Conservation (phyloP, 2,329 filamentous ascomycete genomes). For the Didymella arachidicola region DNA sequence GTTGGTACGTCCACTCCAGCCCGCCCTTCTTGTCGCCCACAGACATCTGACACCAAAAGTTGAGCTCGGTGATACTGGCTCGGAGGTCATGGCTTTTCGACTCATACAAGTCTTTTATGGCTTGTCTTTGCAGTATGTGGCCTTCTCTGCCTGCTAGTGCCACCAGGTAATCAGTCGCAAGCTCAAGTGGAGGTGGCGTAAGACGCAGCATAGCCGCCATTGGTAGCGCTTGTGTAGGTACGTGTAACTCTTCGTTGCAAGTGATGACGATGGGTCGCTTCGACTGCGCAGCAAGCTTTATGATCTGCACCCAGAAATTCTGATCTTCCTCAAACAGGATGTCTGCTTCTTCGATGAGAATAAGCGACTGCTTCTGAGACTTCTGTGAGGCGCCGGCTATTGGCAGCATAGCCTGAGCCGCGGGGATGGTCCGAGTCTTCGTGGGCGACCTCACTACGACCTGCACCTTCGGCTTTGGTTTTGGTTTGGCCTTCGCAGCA, state of each 20-base stretch:
- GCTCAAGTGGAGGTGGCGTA: constrained; percentile 67
- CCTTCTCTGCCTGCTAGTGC: constrained; percentile 88
- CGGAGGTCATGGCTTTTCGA: constrained; percentile 77
- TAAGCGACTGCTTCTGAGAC: constrained; percentile 88
- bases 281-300: constrained; percentile 79
- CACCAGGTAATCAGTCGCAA: constrained; percentile 81
- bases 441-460: constrained; percentile 26
- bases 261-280: constrained; percentile 94
- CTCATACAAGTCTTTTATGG: constrained; percentile 74
- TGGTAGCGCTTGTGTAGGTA: constrained; percentile 77
- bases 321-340: constrained; percentile 94
- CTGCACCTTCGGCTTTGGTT: constrained; percentile 25
- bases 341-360: constrained; percentile 93
- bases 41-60: constrained; percentile 97
- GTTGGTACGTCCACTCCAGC: constrained; percentile 85
- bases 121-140: constrained; percentile 73
- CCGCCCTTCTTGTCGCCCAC: constrained; percentile 89
- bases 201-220: constrained; percentile 87
- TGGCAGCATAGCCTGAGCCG: constrained; percentile 35
- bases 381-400: constrained; percentile 42
- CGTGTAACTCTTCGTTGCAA: constrained; percentile 87
- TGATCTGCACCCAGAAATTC: constrained; percentile 88
- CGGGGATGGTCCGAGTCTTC: constrained; percentile 10
- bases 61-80: constrained; percentile 80
- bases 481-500: constrained; percentile 34